Base-by-base conservation (phyloP, 2,329 filamentous ascomycete species). In the Sclerotinia nivalis region DNA sequence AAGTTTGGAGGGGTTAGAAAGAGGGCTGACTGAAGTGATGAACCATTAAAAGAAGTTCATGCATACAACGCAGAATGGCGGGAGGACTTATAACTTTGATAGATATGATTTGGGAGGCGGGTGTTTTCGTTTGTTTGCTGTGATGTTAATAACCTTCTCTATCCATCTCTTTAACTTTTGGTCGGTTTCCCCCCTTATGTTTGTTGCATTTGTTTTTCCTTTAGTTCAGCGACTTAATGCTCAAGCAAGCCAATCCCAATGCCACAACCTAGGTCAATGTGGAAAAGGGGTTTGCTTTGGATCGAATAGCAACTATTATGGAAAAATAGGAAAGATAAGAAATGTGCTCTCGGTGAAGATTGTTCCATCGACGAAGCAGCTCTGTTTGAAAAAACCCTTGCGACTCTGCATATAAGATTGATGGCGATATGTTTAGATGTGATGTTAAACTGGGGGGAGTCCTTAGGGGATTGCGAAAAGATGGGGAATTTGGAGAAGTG, bases 401-500 rank as follows among this genome's bases (percentile, higher is more conserved):
- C 45, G 54, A 31, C 55, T 37, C 66, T 69, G 70, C 70, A 66
- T 62, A 55, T 37, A 61, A 60, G 37, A 13, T 28, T 62, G 60
- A 45, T n/a, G 60, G 61, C 50, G 25, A 69, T 69, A 40, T 18
- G 22, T 34, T 43, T 18, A 34, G 45, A 66, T 54, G 43, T 55
- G 28, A 54, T 56, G 60, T 54, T 69, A 22, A 22, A n/a, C 62
- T 55, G 37, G 50, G 66, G 54, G 43, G 43, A 45, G 31, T n/a
- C 31, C 56, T n/a, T 43, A 69, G 49, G 45, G 49, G 40, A 47
- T 34, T 64, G 25, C 15, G n/a, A 69, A 69, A 66, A 65, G 68
- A 65, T 66, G 68, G 68, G 68, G 50, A 69, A 66, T 58, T 69
- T 69, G 68, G 68, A 69, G 68, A 66, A 69, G 60, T 58, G 68